Percentiles rank a stretch among this genome's conserved stretches.
Conservation (phyloP, 2,329 filamentous ascomycete species). For the Talaromyces marneffei region DNA sequence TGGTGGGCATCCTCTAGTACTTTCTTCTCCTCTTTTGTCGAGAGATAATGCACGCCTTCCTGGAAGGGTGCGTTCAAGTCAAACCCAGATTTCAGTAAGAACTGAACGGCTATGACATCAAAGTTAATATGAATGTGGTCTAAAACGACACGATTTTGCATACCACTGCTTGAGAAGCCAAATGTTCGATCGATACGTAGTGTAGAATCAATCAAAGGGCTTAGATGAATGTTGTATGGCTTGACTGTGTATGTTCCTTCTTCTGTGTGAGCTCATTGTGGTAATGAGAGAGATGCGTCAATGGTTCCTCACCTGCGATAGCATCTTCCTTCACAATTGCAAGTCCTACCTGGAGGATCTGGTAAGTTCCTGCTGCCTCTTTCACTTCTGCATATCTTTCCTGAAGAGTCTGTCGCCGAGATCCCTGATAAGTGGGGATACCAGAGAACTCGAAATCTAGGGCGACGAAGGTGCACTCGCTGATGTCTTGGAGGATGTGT, state of each 20-base stretch:
- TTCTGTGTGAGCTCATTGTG: background rate
- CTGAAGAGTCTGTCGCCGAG: slow-evolving; percentile 48
- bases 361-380: slow-evolving; percentile 56
- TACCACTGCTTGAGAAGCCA: slow-evolving; percentile 51
- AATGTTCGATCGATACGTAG: slow-evolving; percentile 57
- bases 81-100: slow-evolving; percentile 55
- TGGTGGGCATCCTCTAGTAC: slow-evolving; percentile 43
- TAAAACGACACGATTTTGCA: slow-evolving; percentile 25
- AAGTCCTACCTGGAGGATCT: slow-evolving; percentile 61
- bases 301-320: slow-evolving; percentile 38
- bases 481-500: slow-evolving; percentile 53
- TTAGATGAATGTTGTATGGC: slow-evolving; percentile 61
- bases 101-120: slow-evolving; percentile 49
- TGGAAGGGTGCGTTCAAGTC: slow-evolving; percentile 52
- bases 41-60: slow-evolving; percentile 57
- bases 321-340: slow-evolving; percentile 57
- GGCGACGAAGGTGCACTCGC: slow-evolving; percentile 56
- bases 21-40: slow-evolving; percentile 45
- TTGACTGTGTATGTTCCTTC: slow-evolving; percentile 51
- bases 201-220: slow-evolving; percentile 48
- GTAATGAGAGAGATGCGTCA: background rate
- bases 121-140: background rate
- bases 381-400: slow-evolving; percentile 57
- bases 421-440: slow-evolving; percentile 44
- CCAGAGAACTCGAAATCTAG: slow-evolving; percentile 64